These are phyloP conservation scores for Poa annua DNA, from an alignment of 176 grass and related monocot species.

Conservation along the genomic window DNA sequence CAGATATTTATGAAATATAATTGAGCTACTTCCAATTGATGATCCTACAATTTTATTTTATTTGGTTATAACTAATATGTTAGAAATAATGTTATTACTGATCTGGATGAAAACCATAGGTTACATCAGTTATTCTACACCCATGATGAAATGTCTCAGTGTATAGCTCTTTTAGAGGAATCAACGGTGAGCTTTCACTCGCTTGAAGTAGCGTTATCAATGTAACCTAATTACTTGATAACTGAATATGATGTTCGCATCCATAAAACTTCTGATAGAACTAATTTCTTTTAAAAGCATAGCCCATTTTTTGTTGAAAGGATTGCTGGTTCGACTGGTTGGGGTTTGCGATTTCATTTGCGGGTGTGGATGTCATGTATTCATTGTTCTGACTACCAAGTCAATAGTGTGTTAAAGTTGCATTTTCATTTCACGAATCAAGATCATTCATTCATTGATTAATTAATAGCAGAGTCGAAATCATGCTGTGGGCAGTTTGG, in stretches of 20 bases:
- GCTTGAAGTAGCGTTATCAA: not conserved
- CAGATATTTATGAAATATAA: slow-evolving; percentile 24
- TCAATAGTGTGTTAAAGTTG: not conserved
- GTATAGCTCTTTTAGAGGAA: slow-evolving; percentile 17
- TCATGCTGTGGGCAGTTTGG: not conserved
- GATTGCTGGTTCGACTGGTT: slow-evolving; percentile 1
- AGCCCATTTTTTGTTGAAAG: too few species aligned
- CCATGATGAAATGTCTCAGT: slow-evolving; percentile 27
- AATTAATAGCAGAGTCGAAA: not conserved
- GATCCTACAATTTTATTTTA: slow-evolving; percentile 5
- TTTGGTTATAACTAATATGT: not conserved
- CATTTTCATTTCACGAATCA: slow-evolving; percentile 7
- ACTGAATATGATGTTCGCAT: slow-evolving; percentile 12
- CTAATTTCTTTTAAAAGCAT: not conserved
- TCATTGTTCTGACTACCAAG: not conserved
- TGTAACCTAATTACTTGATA: slow-evolving; percentile 8
- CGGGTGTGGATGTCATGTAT: slow-evolving; percentile 25
- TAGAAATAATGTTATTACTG: slow-evolving; percentile 7
- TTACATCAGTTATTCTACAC: slow-evolving; percentile 25
- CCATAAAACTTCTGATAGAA: not conserved
- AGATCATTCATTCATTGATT: not conserved
- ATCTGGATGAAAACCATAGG: not conserved
- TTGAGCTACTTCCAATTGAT: slow-evolving; percentile 21
- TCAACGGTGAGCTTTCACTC: not conserved
- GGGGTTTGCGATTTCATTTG: slow-evolving; percentile 6